Evolutionary conservation across 1,284 basidiomycete genomes (phyloP).

Genomic region (Apiotrichum laibachii): DNA sequence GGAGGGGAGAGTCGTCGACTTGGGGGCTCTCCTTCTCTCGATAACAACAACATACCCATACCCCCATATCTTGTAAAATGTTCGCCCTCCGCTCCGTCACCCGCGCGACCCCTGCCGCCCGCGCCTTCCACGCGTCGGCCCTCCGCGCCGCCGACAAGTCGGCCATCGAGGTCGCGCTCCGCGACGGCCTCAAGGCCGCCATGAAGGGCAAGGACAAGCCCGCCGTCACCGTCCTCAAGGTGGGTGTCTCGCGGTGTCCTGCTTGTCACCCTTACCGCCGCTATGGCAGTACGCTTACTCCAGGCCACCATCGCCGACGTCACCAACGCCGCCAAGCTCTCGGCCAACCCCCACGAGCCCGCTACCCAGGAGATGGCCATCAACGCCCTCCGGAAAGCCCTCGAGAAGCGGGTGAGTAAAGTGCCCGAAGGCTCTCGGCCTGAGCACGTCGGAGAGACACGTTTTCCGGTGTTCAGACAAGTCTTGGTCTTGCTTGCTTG

Average conservation of each 20-base stretch:
- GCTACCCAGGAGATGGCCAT: slow-evolving; percentile 37
- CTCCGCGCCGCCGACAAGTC: slow-evolving; percentile 17
- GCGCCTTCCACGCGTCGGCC: slow-evolving; percentile 25
- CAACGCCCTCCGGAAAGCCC: slow-evolving; percentile 38
- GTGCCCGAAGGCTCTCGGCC: too few relatives aligned
- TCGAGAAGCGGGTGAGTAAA: slow-evolving; percentile 41
- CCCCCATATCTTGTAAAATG: slow-evolving; percentile 11
- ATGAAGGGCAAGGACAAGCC: slow-evolving; percentile 47
- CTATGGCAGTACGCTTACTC: neutral
- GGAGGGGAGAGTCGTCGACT: too few relatives aligned
- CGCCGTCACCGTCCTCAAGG: slow-evolving; percentile 39
- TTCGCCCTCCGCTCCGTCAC: slow-evolving; percentile 15
- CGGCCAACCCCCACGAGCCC: slow-evolving; percentile 37
- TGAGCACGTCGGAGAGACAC: too few relatives aligned
- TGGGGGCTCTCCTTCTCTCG: too few relatives aligned
- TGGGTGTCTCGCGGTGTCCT: slow-evolving; percentile 9
- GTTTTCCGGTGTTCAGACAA: too few relatives aligned
- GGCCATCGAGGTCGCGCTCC: slow-evolving; percentile 30
- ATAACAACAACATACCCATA: too few relatives aligned
- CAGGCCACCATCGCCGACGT: slow-evolving; percentile 46
- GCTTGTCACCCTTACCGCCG: neutral
- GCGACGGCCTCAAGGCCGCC: slow-evolving; percentile 47
- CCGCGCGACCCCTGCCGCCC: neutral
- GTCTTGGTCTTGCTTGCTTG: neutral
- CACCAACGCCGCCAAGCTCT: slow-evolving; percentile 40